Conservation (phyloP, 345 rosid species). For the Murraya koenigii region DNA sequence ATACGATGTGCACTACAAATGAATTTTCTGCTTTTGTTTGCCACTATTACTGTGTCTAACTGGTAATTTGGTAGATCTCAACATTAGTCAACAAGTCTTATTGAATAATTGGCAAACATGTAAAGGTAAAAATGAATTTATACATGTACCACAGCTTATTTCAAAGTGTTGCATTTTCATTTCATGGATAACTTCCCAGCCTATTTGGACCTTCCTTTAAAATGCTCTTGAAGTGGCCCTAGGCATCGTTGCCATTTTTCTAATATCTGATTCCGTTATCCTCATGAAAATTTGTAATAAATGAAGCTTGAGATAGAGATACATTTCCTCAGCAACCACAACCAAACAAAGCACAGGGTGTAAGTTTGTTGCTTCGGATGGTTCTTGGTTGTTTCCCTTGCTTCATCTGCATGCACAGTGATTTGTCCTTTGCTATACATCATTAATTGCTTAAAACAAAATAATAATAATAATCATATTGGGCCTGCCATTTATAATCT, state of each 20-base stretch:
- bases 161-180: neutral
- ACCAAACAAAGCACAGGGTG: neutral
- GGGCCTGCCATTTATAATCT: neutral
- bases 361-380: neutral
- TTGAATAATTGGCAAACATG: neutral
- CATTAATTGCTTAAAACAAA: slow-evolving; percentile 13
- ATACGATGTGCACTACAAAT: neutral
- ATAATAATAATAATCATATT: no score
- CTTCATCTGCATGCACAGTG: neutral
- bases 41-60: neutral
- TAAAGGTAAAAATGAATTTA: neutral
- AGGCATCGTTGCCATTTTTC: neutral
- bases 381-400: neutral
- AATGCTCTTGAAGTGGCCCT: neutral
- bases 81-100: neutral
- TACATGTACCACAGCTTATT: neutral
- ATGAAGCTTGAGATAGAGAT: neutral
- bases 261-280: neutral
- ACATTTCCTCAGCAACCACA: neutral
- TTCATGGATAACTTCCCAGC: neutral
- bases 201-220: neutral
- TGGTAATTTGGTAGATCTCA: neutral
- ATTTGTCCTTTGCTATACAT: neutral
- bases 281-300: neutral
- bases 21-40: neutral